Base-by-base conservation (phyloP, 345 rosid genomes). In the Hirschfeldia incana region DNA sequence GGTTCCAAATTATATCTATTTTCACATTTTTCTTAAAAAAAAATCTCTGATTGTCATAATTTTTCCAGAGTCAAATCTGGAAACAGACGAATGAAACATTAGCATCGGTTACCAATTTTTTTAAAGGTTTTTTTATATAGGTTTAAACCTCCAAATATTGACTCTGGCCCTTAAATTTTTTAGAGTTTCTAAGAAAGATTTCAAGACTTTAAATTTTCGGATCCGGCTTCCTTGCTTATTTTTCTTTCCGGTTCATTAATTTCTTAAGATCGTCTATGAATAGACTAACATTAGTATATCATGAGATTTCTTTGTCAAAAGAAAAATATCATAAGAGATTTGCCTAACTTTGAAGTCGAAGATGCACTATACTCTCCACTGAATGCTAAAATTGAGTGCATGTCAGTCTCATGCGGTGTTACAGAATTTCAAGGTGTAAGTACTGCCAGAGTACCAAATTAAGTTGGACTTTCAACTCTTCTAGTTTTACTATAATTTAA, bases 371-470 rank as follows among this genome's bases (percentile, higher is more conserved):
- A 61, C 39, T 44, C 7, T 60, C 51, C 80, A 70, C 37, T 62
- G 42, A 27, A 26, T 69, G 51, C 4, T 1, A 8, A 62, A 34
- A 8, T 7, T 51, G 30, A 27, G 75, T 77, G 70, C 69, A 13
- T 42, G 37, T 46, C 69, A 32, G 34, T 60, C 27, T 76, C 67
- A 28, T 5, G 42, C 26, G 13, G 42, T 29, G 44, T 67, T 55
- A 10, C 44, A 51, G 39, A 75, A 55, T 28, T 27, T 16, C 57
- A 28, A 32, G 30, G 42, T 28, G 5, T 60, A 16, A 12, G 30
- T 67, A 68, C 21, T 69, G 69, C 69, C 4, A 32, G 21, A 29
- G 51, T 46, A 12, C 80, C 75, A 60, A 68, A 76, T 59, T 42
- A 60, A 76, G 8, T 17, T 69, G 27, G 12, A 60, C 60, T 59